These are phyloP conservation scores for Boehmeria nivea DNA, from an alignment of 306 rosid species.

Conservation along the genomic window DNA sequence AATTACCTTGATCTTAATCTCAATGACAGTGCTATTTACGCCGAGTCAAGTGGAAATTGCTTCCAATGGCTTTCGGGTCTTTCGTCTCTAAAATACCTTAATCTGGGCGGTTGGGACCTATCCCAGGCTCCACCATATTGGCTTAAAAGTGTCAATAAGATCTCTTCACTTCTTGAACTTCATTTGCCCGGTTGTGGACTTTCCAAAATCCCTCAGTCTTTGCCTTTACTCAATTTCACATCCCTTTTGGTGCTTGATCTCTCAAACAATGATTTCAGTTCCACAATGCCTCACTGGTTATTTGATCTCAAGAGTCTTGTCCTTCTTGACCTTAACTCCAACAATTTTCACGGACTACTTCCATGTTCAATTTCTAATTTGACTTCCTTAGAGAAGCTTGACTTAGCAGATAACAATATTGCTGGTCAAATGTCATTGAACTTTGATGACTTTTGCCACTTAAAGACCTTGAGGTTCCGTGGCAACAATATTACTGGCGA, in stretches of 20 bases:
- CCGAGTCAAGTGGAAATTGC: background rate
- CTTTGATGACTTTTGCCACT: constrained; percentile 8
- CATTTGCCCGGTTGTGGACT: constrained; percentile 17
- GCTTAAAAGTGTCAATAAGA: constrained; percentile 13
- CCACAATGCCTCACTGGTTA: constrained; percentile 23
- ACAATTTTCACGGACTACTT: background rate
- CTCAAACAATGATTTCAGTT: background rate
- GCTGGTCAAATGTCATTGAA: constrained; percentile 3
- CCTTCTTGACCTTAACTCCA: background rate
- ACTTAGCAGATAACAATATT: constrained; percentile 1
- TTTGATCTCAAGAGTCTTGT: constrained; percentile 16
- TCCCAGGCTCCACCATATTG: constrained; percentile 5
- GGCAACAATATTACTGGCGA: constrained; percentile 9
- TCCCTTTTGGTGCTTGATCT: constrained; percentile 28
- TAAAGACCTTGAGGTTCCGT: constrained; percentile 8
- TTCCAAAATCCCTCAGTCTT: constrained; percentile 14
- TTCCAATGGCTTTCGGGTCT: constrained; percentile 18
- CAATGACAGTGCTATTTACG: no score
- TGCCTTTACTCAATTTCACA: constrained; percentile 26
- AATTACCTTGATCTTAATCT: background rate
- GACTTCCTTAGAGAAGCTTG: constrained; percentile 5
- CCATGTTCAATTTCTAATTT: constrained; percentile 10
- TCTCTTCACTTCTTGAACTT: constrained; percentile 23
- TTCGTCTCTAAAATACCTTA: constrained; percentile 20
- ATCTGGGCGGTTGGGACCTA: constrained; percentile 9